A percentile compares a stretch with the other conserved stretches of the same genome.
phyloP scores from a whole-genome alignment of 2,329 filamentous ascomycete genomes.

The Penicillium nordicum region DNA sequence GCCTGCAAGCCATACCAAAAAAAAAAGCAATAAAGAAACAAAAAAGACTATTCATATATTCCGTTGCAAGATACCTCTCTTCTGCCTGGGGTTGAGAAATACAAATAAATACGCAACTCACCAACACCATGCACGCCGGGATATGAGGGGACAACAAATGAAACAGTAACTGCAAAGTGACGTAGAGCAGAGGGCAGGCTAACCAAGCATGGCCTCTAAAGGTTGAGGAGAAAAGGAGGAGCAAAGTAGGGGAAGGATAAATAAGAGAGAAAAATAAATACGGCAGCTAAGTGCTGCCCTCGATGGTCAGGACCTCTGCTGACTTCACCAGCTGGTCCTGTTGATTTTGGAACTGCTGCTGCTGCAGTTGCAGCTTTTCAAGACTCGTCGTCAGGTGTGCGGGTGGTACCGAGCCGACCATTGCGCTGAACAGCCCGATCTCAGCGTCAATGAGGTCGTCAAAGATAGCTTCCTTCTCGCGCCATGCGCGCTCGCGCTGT shows the following conservation, averaged over 20 bases:
- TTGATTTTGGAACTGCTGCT: conserved; percentile 19
- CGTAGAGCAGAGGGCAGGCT: background rate
- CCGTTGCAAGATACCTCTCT: conserved; percentile 4
- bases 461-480: conserved; percentile 44
- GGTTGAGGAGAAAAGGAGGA: background rate
- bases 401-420: conserved; percentile 16
- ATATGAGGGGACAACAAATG: background rate
- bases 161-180: background rate
- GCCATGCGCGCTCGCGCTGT: conserved; percentile 40
- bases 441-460: conserved; percentile 45
- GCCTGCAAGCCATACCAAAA: background rate
- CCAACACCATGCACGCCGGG: conserved; percentile 6
- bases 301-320: conserved; percentile 7
- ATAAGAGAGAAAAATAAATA: background rate
- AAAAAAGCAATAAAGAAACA: background rate
- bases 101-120: background rate
- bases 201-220: background rate
- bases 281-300: conserved; percentile 8
- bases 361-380: conserved; percentile 24
- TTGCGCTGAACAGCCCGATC: conserved; percentile 33
- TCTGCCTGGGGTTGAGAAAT: background rate
- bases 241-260: background rate
- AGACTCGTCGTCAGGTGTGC: conserved; percentile 17
- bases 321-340: conserved; percentile 19
- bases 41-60: conserved; percentile 21